These are phyloP conservation scores for Bruguiera sexangula DNA, from an alignment of 345 rosid species.

Conservation along the genomic window DNA sequence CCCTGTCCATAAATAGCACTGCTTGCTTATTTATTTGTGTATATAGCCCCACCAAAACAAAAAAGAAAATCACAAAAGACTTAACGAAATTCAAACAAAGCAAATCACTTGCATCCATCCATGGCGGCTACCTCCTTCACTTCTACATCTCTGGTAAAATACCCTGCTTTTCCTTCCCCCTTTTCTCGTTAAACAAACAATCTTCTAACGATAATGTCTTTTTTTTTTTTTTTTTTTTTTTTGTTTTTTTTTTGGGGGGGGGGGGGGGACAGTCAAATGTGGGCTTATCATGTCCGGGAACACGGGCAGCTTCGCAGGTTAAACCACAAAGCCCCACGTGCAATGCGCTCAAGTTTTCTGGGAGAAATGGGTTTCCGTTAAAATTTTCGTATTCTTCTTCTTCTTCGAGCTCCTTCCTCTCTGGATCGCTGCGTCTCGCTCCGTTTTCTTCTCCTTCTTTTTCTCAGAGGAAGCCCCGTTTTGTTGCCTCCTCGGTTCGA, in stretches of 20 bases:
- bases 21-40: background rate
- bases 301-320: constrained; percentile 31
- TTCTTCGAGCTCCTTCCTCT: constrained; percentile 27
- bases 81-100: background rate
- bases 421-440: constrained; percentile 36
- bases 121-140: too few species aligned
- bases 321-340: constrained; percentile 26
- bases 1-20: too few species aligned
- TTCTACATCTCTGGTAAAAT: too few species aligned
- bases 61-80: background rate
- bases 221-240: background rate
- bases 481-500: constrained; percentile 38
- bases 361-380: constrained; percentile 24
- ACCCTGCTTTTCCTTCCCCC: background rate
- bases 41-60: background rate
- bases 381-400: constrained; percentile 34
- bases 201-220: background rate
- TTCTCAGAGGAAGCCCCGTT: constrained; percentile 26
- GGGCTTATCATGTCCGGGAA: constrained; percentile 36
- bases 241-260: too few species aligned
- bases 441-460: constrained; percentile 29
- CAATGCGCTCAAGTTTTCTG: constrained; percentile 27
- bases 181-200: background rate
- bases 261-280: constrained; percentile 45
- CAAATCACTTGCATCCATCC: background rate